Base-by-base conservation (phyloP, 2,329 filamentous ascomycete species). In the Talaromyces piceae region DNA sequence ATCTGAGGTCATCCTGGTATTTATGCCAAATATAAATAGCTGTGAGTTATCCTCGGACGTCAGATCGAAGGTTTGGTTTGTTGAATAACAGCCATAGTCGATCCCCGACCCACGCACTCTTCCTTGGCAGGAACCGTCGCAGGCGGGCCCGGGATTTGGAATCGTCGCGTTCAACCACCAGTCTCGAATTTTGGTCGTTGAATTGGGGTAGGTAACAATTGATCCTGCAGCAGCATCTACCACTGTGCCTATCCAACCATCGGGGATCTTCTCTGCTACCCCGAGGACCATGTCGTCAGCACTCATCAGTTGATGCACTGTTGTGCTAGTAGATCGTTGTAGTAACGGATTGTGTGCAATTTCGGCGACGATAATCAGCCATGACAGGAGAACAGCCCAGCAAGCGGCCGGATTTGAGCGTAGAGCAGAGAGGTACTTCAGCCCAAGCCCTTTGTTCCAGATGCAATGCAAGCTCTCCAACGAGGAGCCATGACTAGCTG, bases 111-210 rank as follows among this genome's bases (percentile, higher is more conserved):
- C 44, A 20, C 6, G 25, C 11, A 46, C 44, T 20, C 28, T 28
- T 20, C 44, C 44, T 26, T 28, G n/a, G 30, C 44, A 46, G 22
- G 44, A 11, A 33, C 44, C 44, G 28, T 46, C 18, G 20, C 44
- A 46, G 16, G 9, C 9, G 25, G 16, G n/a, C 6, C 44, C 44
- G n/a, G 25, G 44, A 20, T 12, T 46, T 46, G 11, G 8, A 20
- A 46, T 46, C 25, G 44, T 26, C 26, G 25, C 11, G 30, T 46
- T 46, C 18, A 46, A 23, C 44, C 44, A 46, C 44, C 44, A 46
- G 25, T 28, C 26, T n/a, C 28, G 44, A 33, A 33, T 46, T n/a
- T 3, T n/a, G 20, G 26, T n/a, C 9, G 28, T 28, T 9, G 26
- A 28, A 46, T 46, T 46, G 13, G 26, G 44, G 20, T 28, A 46